Conservation (phyloP, 768 basidiomycete species). For the Lentinus tigrinus region DNA sequence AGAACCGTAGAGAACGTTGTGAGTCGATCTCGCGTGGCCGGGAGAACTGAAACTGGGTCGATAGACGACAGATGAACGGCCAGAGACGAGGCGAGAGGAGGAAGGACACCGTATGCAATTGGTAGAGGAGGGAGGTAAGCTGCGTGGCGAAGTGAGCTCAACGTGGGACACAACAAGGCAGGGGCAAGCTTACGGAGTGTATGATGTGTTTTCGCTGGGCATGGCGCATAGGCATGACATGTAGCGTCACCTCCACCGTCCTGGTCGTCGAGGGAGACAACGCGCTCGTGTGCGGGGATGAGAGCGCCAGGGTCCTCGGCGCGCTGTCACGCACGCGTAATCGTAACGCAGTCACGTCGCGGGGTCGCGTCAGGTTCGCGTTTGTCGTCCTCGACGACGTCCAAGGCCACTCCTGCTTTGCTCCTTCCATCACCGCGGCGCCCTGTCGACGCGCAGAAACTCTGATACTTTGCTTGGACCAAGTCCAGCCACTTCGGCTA, state of each 20-base stretch:
- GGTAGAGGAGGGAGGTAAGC: constrained; percentile 72
- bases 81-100: constrained; percentile 69
- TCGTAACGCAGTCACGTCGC: constrained; percentile 6
- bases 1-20: constrained; percentile 65
- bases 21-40: constrained; percentile 68
- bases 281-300: constrained; percentile 3
- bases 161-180: not conserved
- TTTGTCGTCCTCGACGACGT: not conserved
- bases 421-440: not conserved
- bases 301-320: not conserved
- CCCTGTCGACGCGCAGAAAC: no score
- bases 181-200: constrained; percentile 23
- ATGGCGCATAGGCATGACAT: constrained; percentile 33
- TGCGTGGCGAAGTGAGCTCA: constrained; percentile 24
- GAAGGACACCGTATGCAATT: constrained; percentile 74
- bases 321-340: constrained; percentile 13
- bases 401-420: not conserved
- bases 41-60: constrained; percentile 64
- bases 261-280: not conserved
- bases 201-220: constrained; percentile 33
- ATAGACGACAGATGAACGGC: constrained; percentile 51
- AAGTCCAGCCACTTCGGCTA: not conserved
- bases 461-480: no score
- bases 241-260: constrained; percentile 7
- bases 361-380: constrained; percentile 8